Base-by-base conservation (phyloP, 176 grass and related monocot genomes). In the Carex littledalei region DNA sequence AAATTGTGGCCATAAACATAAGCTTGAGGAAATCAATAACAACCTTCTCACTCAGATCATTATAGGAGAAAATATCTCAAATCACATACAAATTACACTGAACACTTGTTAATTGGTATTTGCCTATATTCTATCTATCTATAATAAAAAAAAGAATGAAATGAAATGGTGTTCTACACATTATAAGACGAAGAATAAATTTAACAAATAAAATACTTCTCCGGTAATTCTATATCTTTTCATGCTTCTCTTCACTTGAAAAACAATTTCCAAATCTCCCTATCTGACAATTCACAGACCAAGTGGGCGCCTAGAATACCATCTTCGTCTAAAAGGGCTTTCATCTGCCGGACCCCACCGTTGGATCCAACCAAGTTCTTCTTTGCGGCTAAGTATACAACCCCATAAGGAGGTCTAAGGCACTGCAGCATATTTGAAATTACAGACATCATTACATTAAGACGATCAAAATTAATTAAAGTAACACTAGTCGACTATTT, bases 201-300 rank as follows among this genome's bases (percentile, higher is more conserved):
- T 60, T 53, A 81, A 81, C 35, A 83, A 83, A 83, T 43, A 54
- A 54, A 78, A 56, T 78, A 52, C 12, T 24, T 62, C 31, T 78
- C 8, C 35, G 21, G 17, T 49, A 81, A 7, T 39, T 63, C 29
- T 79, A 35, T 31, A 80, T 85, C 54, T 89, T 29, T 29, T 64
- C 80, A 53, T 83, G 18, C 10, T 43, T 81, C 68, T 29, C 45
- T 45, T 89, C 77, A 88, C 85, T 98, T 98, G 88, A 98, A 98
- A 81, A 95, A 98, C 56, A 95, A 89, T 84, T 98, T 98, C 91
- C 89, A 95, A 11, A 95, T 90, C 79, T 98, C 95, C 71, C 84
- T 75, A 67, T 95, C 93, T 86, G 79, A 64, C 18, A 90, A 6
- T 31, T 95, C 91, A 4, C 86, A 86, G 37, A 98, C 85, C 8